Conservation (phyloP, 495 filamentous ascomycete species). For the Geopyxis carbonaria region DNA sequence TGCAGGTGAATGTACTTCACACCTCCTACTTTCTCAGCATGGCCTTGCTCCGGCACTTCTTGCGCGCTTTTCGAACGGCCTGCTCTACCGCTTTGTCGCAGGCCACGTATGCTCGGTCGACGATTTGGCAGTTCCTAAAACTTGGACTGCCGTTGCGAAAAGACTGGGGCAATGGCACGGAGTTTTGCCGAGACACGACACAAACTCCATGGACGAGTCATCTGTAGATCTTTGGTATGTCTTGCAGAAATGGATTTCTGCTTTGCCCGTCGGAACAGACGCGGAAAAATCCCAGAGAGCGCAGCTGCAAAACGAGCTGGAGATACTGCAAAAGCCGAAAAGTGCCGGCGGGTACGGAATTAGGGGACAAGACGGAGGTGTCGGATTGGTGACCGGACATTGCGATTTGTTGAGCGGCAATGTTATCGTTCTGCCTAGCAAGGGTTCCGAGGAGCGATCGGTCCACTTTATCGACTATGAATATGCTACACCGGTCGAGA, state of each 20-base stretch:
- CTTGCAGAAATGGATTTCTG: constrained; percentile 86
- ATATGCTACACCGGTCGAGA: constrained; percentile 80
- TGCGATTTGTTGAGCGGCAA: constrained; percentile 92
- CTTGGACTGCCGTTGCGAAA: constrained; percentile 71
- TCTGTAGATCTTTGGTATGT: constrained; percentile 61
- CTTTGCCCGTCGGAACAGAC: constrained; percentile 54
- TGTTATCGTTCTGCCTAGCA: constrained; percentile 60
- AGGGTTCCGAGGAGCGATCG: constrained; percentile 9
- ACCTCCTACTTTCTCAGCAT: constrained; percentile 52
- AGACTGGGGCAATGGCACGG: constrained; percentile 88
- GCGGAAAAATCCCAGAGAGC: constrained; percentile 47
- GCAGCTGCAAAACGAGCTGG: constrained; percentile 56
- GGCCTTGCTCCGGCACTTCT: constrained; percentile 72
- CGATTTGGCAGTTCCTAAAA: constrained; percentile 50
- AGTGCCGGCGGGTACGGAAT: constrained; percentile 29
- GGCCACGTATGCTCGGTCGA: constrained; percentile 61
- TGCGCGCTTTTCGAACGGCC: constrained; percentile 87
- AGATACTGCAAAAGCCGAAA: constrained; percentile 34
- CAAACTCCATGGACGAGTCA: constrained; percentile 8
- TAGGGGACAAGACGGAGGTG: constrained; percentile 22
- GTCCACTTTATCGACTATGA: constrained; percentile 98
- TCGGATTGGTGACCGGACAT: constrained; percentile 66
- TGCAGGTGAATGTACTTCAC: constrained; percentile 50
- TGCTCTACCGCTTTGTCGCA: constrained; percentile 80
- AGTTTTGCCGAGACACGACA: constrained; percentile 36